Evolutionary conservation across 2,329 filamentous ascomycete species (phyloP), one percentile per base, ranked within the genome.

Genomic region (Colletotrichum simmondsii): DNA sequence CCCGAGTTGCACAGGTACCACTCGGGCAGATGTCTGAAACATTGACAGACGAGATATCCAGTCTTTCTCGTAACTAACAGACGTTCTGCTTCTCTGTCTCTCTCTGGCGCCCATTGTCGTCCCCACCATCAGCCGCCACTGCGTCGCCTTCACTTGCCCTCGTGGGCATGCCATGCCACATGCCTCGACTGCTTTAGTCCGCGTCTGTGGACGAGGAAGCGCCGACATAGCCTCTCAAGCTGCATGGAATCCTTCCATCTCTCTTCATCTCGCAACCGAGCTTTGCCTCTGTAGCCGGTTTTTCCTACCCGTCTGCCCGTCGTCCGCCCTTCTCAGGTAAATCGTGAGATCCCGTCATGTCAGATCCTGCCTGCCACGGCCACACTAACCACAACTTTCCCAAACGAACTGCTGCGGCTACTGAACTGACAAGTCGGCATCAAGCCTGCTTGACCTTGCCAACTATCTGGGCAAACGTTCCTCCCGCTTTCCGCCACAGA

Each of bases 1-100:
- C 60, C 65, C 58, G 42, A 56, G 58, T 56, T 52, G 73, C 60
- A 70, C 61, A 73, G 72, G 63, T 54, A 49, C 42, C 57, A 69
- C 68, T 61, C 56, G 59, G 61, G 63, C 68, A 72, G 58, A 68
- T 52, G 53, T 67, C 72, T 75, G 74, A 75, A 74, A 75, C 72
- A 37, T 57, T 75, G 74, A 75, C 74, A 75, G 72, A 74, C 65
- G 53, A 73, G 57, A 69, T 59, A 58, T 57, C 65, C 65, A 74
- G 60, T 68, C 62, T 72, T 67, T 71, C 37, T 60, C 68, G 53
- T 54, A 56, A 59, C 68, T 66, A 54, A 65, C 68, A 63, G 63
- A 68, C 28, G 56, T 68, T 42, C 37, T 42, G 37, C 54, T 46
- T 22, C 37, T 30, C 42, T 56, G 32, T 2, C 32, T 46, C n/a